Conservation (phyloP, 129 eudicot species). For the Deinandra increscens region DNA sequence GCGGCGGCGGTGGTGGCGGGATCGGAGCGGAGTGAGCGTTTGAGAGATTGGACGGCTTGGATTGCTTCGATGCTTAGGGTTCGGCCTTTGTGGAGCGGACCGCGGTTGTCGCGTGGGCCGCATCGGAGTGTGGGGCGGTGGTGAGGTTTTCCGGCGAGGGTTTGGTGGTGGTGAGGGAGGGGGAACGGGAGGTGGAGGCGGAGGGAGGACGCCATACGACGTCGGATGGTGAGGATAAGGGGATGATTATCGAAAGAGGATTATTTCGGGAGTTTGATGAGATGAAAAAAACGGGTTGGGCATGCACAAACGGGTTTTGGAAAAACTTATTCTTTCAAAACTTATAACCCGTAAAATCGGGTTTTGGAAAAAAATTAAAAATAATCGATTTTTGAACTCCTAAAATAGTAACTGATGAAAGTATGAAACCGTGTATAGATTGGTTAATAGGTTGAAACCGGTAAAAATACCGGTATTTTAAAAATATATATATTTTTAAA, state of each 20-base stretch:
- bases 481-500: no score
- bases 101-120: conserved; percentile 87
- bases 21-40: conserved; percentile 58
- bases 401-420: no score
- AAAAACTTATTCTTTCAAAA: no score
- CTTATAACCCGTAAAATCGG: no score
- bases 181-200: conserved; percentile 31
- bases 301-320: no score
- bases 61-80: conserved; percentile 75
- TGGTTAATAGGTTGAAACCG: no score
- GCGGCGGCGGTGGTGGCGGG: conserved; percentile 42
- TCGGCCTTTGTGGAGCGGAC: conserved; percentile 81
- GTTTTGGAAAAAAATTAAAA: no score
- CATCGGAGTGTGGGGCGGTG: conserved; percentile 37
- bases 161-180: conserved; percentile 8
- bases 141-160: conserved; percentile 19
- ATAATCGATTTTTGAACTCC: no score
- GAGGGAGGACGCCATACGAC: conserved; percentile 48
- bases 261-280: background rate
- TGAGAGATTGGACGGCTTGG: conserved; percentile 87
- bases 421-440: no score
- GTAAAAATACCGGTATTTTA: no score
- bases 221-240: conserved; percentile 4
- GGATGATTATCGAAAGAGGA: background rate
- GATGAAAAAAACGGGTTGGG: background rate